phyloP scores from a whole-genome alignment of 2,329 filamentous ascomycete species.

The Neoascochyta sp. region DNA sequence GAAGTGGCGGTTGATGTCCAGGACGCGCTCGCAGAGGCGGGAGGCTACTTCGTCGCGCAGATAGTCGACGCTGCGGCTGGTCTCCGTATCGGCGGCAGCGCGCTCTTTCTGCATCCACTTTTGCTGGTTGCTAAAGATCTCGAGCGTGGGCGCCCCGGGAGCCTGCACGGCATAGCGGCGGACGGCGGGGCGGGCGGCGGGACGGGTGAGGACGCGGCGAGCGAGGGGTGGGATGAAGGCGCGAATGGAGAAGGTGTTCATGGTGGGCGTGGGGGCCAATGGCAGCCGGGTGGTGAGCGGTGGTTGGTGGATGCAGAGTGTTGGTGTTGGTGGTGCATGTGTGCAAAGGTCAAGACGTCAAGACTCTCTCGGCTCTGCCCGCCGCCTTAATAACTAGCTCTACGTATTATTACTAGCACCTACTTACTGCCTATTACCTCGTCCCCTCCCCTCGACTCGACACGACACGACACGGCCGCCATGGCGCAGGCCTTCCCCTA shows the following conservation, averaged over 20 bases:
- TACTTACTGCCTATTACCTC: too few relatives aligned
- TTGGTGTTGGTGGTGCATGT: too few relatives aligned
- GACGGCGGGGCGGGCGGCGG: conserved; percentile 18
- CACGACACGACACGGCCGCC: neutral
- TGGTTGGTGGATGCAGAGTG: too few relatives aligned
- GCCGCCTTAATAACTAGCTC: too few relatives aligned
- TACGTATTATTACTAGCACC: too few relatives aligned
- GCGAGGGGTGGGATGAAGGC: conserved; percentile 35
- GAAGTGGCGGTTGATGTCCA: conserved; percentile 90
- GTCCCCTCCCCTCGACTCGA: too few relatives aligned
- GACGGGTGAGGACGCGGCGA: conserved; percentile 23
- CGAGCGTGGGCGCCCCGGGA: conserved; percentile 70
- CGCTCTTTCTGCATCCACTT: conserved; percentile 94
- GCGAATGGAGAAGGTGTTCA: conserved; percentile 34
- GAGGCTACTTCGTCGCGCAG: conserved; percentile 87
- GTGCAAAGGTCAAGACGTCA: too few relatives aligned
- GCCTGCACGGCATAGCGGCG: conserved; percentile 73
- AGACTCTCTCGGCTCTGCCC: too few relatives aligned
- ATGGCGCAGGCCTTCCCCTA: conserved; percentile 61
- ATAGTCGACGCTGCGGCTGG: conserved; percentile 82
- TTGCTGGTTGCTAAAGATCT: conserved; percentile 83
- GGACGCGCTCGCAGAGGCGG: conserved; percentile 77
- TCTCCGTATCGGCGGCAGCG: conserved; percentile 65
- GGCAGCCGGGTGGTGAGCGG: conserved; percentile 2
- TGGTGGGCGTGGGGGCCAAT: conserved; percentile 8